Conservation (phyloP, 2,329 filamentous ascomycete species). For the Paecilomyces dactylethromorphus region DNA sequence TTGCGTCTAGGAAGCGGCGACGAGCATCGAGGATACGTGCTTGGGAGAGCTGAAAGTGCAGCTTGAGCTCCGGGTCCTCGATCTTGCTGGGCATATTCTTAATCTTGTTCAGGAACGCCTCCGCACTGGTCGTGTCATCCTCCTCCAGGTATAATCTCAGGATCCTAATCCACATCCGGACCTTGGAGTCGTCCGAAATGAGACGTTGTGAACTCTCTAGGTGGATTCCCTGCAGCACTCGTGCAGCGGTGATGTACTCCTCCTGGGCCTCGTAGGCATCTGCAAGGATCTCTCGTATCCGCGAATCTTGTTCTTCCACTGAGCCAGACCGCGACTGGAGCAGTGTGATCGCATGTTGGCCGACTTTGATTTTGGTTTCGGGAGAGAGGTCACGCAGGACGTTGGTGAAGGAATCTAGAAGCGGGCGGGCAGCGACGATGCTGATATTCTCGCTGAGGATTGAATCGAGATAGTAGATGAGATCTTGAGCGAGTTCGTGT, state of each 20-base stretch:
- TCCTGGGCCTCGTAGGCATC: slow-evolving; percentile 76
- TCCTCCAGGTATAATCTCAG: slow-evolving; percentile 91
- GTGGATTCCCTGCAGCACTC: slow-evolving; percentile 72
- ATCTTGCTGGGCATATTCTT: slow-evolving; percentile 83
- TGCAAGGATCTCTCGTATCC: slow-evolving; percentile 73
- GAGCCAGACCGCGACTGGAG: slow-evolving; percentile 63
- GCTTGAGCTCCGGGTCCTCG: slow-evolving; percentile 62
- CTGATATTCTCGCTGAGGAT: slow-evolving; percentile 65
- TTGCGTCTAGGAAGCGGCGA: slow-evolving; percentile 80
- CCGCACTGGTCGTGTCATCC: slow-evolving; percentile 79
- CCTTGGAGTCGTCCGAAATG: slow-evolving; percentile 74
- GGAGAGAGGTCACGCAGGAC: slow-evolving; percentile 46
- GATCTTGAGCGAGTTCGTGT: slow-evolving; percentile 50
- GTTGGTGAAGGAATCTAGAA: slow-evolving; percentile 65
- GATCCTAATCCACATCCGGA: slow-evolving; percentile 84
- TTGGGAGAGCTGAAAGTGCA: slow-evolving; percentile 87
- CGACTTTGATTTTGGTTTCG: slow-evolving; percentile 68
- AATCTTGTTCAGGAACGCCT: slow-evolving; percentile 85
- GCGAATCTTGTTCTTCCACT: slow-evolving; percentile 78
- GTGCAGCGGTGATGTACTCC: slow-evolving; percentile 72
- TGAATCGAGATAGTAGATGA: slow-evolving; percentile 63
- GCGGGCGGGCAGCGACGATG: slow-evolving; percentile 66
- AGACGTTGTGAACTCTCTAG: slow-evolving; percentile 84
- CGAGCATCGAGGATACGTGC: slow-evolving; percentile 90
- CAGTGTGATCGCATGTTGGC: slow-evolving; percentile 62